phyloP scores from a whole-genome alignment of 2,329 filamentous ascomycete species.

The Trichoderma sp. region DNA sequence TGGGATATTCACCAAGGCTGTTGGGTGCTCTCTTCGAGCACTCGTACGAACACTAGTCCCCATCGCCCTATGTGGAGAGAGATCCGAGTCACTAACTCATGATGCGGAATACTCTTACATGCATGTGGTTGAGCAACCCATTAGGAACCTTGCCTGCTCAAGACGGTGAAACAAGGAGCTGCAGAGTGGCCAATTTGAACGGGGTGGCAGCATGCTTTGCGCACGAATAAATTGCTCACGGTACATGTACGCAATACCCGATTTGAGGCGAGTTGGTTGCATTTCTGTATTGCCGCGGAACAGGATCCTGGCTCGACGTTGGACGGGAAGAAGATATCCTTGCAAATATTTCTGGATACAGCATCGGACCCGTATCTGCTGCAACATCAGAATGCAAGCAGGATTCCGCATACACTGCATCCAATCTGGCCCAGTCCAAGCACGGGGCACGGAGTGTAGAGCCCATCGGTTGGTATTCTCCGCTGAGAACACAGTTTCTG shows the following conservation, averaged over 20 bases:
- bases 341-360: not conserved
- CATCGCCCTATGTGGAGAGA: not conserved
- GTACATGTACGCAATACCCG: not conserved
- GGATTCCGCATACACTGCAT: not conserved
- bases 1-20: not conserved
- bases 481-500: not conserved
- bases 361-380: not conserved
- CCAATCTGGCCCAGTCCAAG: not conserved
- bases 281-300: not conserved
- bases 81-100: not conserved
- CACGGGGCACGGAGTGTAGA: not conserved
- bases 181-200: not conserved
- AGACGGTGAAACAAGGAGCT: not conserved
- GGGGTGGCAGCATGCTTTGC: not conserved
- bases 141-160: not conserved
- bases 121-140: not conserved
- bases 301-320: not conserved
- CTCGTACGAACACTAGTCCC: not conserved
- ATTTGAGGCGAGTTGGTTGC: not conserved
- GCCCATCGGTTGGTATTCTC: not conserved
- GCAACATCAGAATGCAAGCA: not conserved
- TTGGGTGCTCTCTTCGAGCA: not conserved
- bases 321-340: not conserved
- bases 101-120: not conserved
- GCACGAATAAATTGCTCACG: not conserved